Evolutionary conservation across 345 rosid species (phyloP).

Genomic region (Abelmoschus esculentus): DNA sequence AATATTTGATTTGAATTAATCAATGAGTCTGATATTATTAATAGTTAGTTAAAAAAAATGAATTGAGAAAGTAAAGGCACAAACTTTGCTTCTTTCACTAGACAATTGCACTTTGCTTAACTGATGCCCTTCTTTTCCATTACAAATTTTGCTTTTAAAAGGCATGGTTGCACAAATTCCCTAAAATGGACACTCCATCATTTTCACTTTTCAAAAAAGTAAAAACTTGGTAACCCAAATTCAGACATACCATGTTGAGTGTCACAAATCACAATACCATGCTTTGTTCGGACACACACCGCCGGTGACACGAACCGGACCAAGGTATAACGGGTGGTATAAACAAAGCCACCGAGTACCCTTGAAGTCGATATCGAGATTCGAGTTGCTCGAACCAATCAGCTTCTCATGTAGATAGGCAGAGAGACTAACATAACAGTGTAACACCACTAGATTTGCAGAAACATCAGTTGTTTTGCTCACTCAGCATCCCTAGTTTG

Average conservation of each 20-base stretch:
- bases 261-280: too few species aligned
- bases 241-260: too few species aligned
- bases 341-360: not conserved
- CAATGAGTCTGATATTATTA: too few species aligned
- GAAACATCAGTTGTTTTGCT: not conserved
- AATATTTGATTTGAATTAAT: too few species aligned
- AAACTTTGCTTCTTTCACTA: slow-evolving; percentile 18
- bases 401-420: not conserved
- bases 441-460: too few species aligned
- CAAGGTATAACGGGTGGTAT: not conserved
- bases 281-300: too few species aligned
- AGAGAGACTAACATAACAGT: not conserved
- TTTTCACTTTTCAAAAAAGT: too few species aligned
- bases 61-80: slow-evolving; percentile 3
- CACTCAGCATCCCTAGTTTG: not conserved
- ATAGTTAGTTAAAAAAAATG: not conserved
- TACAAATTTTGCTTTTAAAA: not conserved
- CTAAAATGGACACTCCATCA: not conserved
- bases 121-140: slow-evolving; percentile 4
- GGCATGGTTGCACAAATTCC: slow-evolving; percentile 9
- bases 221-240: too few species aligned
- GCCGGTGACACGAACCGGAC: not conserved
- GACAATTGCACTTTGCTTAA: slow-evolving; percentile 9
- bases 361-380: not conserved
- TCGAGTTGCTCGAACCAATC: not conserved